A percentile compares a stretch with the other conserved stretches of the same genome.
These are phyloP conservation scores for Setaria viridis DNA, from an alignment of 202 grass and related monocot species.

Conservation along the genomic window DNA sequence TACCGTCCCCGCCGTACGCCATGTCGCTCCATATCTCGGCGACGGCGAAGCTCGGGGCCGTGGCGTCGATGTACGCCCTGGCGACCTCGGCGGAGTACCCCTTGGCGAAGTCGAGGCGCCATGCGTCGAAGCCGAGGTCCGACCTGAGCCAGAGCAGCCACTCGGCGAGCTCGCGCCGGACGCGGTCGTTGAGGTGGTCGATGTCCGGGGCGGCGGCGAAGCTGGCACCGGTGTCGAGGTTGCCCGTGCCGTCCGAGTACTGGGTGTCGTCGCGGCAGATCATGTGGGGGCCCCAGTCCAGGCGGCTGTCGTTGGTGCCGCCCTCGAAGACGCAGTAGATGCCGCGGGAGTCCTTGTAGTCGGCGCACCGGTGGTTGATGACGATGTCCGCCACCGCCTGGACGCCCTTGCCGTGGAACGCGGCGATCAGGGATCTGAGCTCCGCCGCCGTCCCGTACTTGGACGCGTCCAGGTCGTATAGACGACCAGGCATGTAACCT, in stretches of 20 bases:
- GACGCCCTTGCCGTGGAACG: conserved; percentile 52
- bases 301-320: conserved; percentile 48
- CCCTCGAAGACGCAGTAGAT: conserved; percentile 66
- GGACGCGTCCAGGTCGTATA: conserved; percentile 63
- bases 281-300: conserved; percentile 64
- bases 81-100: conserved; percentile 52
- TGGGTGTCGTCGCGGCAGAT: conserved; percentile 60
- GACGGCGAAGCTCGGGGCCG: conserved; percentile 43
- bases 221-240: conserved; percentile 51
- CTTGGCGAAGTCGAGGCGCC: conserved; percentile 64
- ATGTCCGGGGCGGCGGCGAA: conserved; percentile 55
- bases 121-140: conserved; percentile 62
- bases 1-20: conserved; percentile 43
- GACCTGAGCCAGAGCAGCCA: conserved; percentile 71
- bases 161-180: conserved; percentile 51
- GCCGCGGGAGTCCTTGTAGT: conserved; percentile 39
- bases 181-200: conserved; percentile 63
- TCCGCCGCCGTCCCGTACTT: conserved; percentile 53
- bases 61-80: conserved; percentile 46
- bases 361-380: conserved; percentile 59
- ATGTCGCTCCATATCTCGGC: conserved; percentile 60
- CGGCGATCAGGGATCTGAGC: conserved; percentile 55
- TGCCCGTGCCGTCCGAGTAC: conserved; percentile 54
- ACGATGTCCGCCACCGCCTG: conserved; percentile 62
- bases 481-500: conserved; percentile 66